Evolutionary conservation across 2,329 filamentous ascomycete genomes (phyloP), one percentile per base, ranked within the genome.

Genomic region (Trichoderma aggressivum): DNA sequence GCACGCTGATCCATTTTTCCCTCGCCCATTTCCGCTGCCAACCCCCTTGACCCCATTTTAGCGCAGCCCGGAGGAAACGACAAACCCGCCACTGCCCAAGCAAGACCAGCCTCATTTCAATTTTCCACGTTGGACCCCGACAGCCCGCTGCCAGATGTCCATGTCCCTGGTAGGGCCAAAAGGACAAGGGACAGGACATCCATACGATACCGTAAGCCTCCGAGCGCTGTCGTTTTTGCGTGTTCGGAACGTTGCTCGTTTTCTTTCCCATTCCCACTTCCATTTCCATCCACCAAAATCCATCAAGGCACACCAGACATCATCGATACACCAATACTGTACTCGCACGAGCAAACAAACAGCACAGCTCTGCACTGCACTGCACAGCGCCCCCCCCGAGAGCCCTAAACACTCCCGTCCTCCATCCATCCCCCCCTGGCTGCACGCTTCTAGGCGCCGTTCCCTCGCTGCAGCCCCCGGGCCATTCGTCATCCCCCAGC

Each of bases 401-500:
- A n/a, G n/a, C n/a, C n/a, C n/a, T n/a, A n/a, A n/a, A n/a, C n/a
- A n/a, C n/a, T n/a, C n/a, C n/a, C n/a, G n/a, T n/a, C n/a, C n/a
- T n/a, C n/a, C n/a, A n/a, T 28, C 26, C 26, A 5, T 28, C 26
- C 26, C 26, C 26, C 39, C 65, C 59, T 55, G 28, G 39, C 39
- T 43, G 39, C n/a, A 16, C 39, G 14, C 26, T 32, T 61, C 16
- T 56, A 69, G 65, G 55, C 34, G 65, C 30, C 39, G 55, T 30
- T 58, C 6, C 39, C 34, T 53, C 64, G 28, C 65, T 61, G 65
- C 39, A 56, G 58, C 65, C 65, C 56, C 65, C 55, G 30, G 43
- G 65, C 39, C 39, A 61, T 63, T 70, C 66, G 66, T 70, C 70
- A 59, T 70, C 70, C 53, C 53, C 65, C 62, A 71, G 70, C 68